A percentile compares a stretch with the other conserved stretches of the same genome.
Conservation (phyloP, 2,329 filamentous ascomycete species). For the Chalaropsis ovoidea region DNA sequence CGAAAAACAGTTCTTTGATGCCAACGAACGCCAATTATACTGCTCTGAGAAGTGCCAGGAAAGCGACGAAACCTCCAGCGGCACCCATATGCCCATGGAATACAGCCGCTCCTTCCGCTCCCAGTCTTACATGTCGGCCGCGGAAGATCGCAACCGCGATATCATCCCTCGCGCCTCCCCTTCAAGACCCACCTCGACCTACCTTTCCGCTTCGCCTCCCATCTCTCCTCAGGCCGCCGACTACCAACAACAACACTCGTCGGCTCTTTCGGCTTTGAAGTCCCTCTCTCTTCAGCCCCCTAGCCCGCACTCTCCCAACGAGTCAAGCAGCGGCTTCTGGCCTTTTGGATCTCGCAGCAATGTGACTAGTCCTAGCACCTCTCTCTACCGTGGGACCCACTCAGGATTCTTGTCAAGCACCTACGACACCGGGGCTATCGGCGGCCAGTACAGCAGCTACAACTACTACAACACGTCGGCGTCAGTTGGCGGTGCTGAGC, state of each 20-base stretch:
- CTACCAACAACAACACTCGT: slow-evolving; percentile 33
- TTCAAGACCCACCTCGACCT: slow-evolving; percentile 47
- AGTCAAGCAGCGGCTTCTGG: slow-evolving; percentile 40
- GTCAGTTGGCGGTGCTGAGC: slow-evolving; percentile 37
- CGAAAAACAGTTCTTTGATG: slow-evolving; percentile 54
- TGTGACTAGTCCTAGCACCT: slow-evolving; percentile 44
- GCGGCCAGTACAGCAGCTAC: slow-evolving; percentile 34
- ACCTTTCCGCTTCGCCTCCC: slow-evolving; percentile 44
- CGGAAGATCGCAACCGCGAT: slow-evolving; percentile 43
- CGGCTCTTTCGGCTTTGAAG: slow-evolving; percentile 46
- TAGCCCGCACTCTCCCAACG: slow-evolving; percentile 46
- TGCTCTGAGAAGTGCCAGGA: slow-evolving; percentile 54
- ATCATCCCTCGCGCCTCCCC: slow-evolving; percentile 55
- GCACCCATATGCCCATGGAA: slow-evolving; percentile 29
- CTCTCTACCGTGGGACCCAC: slow-evolving; percentile 38
- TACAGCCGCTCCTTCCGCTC: slow-evolving; percentile 29
- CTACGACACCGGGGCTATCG: slow-evolving; percentile 38
- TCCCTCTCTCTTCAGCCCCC: slow-evolving; percentile 45
- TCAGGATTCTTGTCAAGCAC: slow-evolving; percentile 43
- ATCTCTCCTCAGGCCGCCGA: slow-evolving; percentile 37
- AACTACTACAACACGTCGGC: slow-evolving; percentile 25
- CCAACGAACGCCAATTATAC: slow-evolving; percentile 49
- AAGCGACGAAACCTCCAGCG: slow-evolving; percentile 40
- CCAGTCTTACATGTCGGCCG: slow-evolving; percentile 28
- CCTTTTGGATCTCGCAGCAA: slow-evolving; percentile 42